A percentile compares a stretch with the other conserved stretches of the same genome.
Evolutionary conservation across 2,329 filamentous ascomycete species (phyloP).

Genomic region (Diaporthe nobilis): DNA sequence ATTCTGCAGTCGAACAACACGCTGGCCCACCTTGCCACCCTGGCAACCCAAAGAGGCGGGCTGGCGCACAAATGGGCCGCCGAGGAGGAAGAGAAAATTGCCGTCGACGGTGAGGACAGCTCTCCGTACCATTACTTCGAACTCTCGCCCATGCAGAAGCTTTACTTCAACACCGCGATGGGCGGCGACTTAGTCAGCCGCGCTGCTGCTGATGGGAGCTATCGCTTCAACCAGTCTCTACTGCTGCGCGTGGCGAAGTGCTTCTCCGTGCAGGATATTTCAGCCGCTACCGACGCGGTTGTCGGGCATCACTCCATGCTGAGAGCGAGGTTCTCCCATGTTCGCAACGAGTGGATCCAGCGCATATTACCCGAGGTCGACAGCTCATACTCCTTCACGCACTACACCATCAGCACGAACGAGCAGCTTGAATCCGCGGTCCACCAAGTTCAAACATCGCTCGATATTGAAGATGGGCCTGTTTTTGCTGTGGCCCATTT

Average conservation of each 20-base stretch:
- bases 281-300: constrained; percentile 63
- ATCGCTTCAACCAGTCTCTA: constrained; percentile 66
- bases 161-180: constrained; percentile 65
- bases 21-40: constrained; percentile 55
- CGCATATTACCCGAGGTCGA: constrained; percentile 56
- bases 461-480: constrained; percentile 65
- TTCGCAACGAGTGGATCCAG: constrained; percentile 61
- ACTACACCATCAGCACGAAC: constrained; percentile 57
- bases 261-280: constrained; percentile 59
- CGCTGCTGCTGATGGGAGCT: constrained; percentile 52
- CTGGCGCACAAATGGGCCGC: constrained; percentile 52
- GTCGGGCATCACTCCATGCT: constrained; percentile 68
- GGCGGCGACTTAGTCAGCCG: constrained; percentile 52
- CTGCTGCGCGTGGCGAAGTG: constrained; percentile 60
- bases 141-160: constrained; percentile 67
- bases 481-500: constrained; percentile 66
- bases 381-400: constrained; percentile 60
- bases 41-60: constrained; percentile 52
- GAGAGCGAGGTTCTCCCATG: constrained; percentile 59
- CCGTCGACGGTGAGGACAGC: constrained; percentile 16
- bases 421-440: constrained; percentile 59
- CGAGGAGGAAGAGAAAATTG: constrained; percentile 48
- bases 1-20: constrained; percentile 54
- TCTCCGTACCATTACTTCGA: constrained; percentile 52
- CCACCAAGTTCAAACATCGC: constrained; percentile 57